phyloP scores from a whole-genome alignment of 306 rosid species.

The Ormosia emarginata region DNA sequence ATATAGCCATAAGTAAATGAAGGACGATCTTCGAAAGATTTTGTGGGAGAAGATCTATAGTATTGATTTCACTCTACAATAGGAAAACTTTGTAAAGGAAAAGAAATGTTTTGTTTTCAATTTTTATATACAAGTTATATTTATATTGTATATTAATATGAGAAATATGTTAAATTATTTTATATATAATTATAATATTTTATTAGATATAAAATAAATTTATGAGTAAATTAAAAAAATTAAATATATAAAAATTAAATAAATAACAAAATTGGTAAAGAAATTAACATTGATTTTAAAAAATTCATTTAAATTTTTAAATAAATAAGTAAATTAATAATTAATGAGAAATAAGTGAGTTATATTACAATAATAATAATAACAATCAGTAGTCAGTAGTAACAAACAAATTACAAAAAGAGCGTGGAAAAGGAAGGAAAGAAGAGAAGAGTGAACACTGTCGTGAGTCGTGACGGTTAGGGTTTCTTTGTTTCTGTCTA shows the following conservation, averaged over 20 bases:
- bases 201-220: too few species aligned
- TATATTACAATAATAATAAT: background rate
- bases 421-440: background rate
- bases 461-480: constrained; percentile 33
- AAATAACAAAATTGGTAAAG: too few species aligned
- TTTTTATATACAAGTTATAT: too few species aligned
- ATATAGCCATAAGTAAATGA: background rate
- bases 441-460: background rate
- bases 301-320: background rate
- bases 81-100: background rate
- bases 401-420: background rate
- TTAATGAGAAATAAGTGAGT: background rate
- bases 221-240: too few species aligned
- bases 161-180: too few species aligned
- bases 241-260: too few species aligned
- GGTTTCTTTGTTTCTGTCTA: background rate
- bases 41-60: background rate
- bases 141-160: too few species aligned
- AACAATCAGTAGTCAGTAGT: background rate
- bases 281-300: background rate
- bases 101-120: too few species aligned
- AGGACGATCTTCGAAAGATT: background rate
- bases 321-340: background rate
- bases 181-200: too few species aligned
- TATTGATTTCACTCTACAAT: background rate